Base-by-base conservation (phyloP, 2,329 filamentous ascomycete genomes). In the Ceratocystis lukuohia region DNA sequence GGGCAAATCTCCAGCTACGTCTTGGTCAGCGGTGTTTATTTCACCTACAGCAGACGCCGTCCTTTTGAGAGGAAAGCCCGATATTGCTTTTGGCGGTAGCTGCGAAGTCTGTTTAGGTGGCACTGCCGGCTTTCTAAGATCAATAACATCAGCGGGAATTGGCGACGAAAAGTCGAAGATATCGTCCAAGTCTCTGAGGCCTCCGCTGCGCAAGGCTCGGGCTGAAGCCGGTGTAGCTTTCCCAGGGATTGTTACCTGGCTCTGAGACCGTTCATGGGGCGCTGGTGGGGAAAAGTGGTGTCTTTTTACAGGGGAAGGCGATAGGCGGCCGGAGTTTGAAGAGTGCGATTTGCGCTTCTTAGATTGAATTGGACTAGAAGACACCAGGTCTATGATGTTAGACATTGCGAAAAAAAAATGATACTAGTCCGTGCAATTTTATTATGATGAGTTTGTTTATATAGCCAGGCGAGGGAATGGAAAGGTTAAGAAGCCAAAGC, bases 331-430 rank as follows among this genome's bases (percentile, higher is more conserved):
- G 17, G 12, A 25, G 28, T 30, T 30, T 37, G 63, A 15, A 15
- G 28, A 37, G n/a, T 15, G 3, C 7, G 17, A 59, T 37, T 59
- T 59, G 28, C 56, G 56, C 56, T 59, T 59, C 56, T 59, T 59
- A 28, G 28, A 37, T 4, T n/a, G 63, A 10, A 10, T n/a, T 28
- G 63, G 63, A 44, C 63, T 65, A 3, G 63, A 65, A 10, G 63
- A 65, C 25, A 65, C 5, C 20, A 65, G 41, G 30, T 65, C 46
- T 28, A 65, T 65, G 7, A 56, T 48, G 3, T 25, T 48, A 22
- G 61, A 20, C 61, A 63, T 63, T n/a, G 22, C 37, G 3, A 20
- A n/a, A 8, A 37, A 17, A n/a, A 41, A 8, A 5, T n/a, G 22
- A 7, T 30, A 45, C 22, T 41, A 12, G 41, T 62, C 28, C 20